Evolutionary conservation across 768 basidiomycete species (phyloP).

Genomic region (Agaricus subrufescens): DNA sequence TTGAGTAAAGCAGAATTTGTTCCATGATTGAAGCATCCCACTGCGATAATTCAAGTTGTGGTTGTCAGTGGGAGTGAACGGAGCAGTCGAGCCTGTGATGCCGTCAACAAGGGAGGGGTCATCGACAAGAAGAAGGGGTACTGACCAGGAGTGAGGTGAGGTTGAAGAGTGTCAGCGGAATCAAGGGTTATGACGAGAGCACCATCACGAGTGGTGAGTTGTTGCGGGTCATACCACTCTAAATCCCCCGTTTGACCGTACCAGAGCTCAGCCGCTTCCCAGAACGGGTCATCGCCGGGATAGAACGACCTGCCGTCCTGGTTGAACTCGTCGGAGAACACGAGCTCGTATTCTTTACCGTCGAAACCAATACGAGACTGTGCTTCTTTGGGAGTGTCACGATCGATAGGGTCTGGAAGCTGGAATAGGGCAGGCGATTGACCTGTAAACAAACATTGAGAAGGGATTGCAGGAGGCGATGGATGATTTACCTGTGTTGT

Average conservation of each 20-base stretch:
- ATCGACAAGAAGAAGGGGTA: neutral
- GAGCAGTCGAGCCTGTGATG: slow-evolving; percentile 35
- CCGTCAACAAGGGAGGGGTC: neutral
- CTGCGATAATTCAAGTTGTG: slow-evolving; percentile 61
- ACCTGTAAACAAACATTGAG: slow-evolving; percentile 29
- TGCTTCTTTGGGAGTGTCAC: slow-evolving; percentile 57
- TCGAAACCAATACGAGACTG: slow-evolving; percentile 68
- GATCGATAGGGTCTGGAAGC: slow-evolving; percentile 65
- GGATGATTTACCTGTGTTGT: slow-evolving; percentile 36
- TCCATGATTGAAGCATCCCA: slow-evolving; percentile 88
- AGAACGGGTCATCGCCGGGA: slow-evolving; percentile 60
- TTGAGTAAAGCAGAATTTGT: slow-evolving; percentile 82
- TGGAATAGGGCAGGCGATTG: slow-evolving; percentile 57
- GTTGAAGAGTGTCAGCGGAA: slow-evolving; percentile 22
- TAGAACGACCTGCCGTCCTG: slow-evolving; percentile 60
- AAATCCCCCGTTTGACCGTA: slow-evolving; percentile 66
- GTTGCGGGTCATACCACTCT: slow-evolving; percentile 73
- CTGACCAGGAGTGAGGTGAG: slow-evolving; percentile 28
- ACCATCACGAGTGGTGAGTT: slow-evolving; percentile 64
- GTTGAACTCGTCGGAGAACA: slow-evolving; percentile 80
- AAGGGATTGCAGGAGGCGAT: neutral
- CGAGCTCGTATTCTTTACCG: slow-evolving; percentile 59
- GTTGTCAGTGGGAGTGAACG: slow-evolving; percentile 40
- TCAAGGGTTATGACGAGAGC: slow-evolving; percentile 69
- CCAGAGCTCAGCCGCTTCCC: slow-evolving; percentile 72